These are phyloP conservation scores for Chalara sp. DNA, from an alignment of 2,329 filamentous ascomycete species.

Conservation along the genomic window DNA sequence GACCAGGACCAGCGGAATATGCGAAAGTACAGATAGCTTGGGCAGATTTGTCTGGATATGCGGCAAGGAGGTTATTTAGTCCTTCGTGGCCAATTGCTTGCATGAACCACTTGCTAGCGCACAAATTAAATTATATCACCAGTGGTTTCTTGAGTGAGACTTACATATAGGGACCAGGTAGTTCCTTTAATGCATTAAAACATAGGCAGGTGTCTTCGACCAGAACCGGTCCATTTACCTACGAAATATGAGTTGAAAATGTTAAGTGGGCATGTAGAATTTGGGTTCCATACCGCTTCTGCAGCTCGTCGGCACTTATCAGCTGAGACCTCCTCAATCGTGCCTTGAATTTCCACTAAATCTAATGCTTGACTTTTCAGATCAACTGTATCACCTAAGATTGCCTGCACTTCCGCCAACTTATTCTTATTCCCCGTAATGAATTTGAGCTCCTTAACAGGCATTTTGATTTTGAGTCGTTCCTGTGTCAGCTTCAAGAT, in stretches of 20 bases:
- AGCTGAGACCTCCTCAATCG: conserved; percentile 80
- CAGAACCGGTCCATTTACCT: conserved; percentile 82
- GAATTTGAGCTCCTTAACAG: conserved; percentile 63
- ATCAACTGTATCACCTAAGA: conserved; percentile 66
- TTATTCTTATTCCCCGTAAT: conserved; percentile 97
- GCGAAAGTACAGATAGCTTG: conserved; percentile 95
- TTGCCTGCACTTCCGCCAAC: conserved; percentile 79
- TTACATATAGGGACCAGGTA: conserved; percentile 95
- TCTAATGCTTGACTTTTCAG: conserved; percentile 72
- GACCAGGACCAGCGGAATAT: conserved; percentile 78
- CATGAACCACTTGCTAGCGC: conserved; percentile 85
- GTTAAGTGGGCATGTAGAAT: neutral
- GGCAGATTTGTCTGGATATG: conserved; percentile 84
- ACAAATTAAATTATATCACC: neutral
- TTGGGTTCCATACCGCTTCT: conserved; percentile 50
- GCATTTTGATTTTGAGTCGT: conserved; percentile 8
- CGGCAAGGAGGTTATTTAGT: conserved; percentile 82
- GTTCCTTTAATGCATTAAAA: conserved; percentile 82
- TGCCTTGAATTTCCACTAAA: conserved; percentile 84
- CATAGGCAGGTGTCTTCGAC: conserved; percentile 95
- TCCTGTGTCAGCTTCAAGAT: too few species aligned
- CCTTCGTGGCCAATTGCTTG: conserved; percentile 73
- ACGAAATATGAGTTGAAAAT: conserved; percentile 7
- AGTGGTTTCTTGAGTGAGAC: neutral
- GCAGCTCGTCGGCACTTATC: conserved; percentile 85